These are phyloP conservation scores for Isabelozyma pseudorhagii DNA, from an alignment of 805 yeast species.

Conservation along the genomic window DNA sequence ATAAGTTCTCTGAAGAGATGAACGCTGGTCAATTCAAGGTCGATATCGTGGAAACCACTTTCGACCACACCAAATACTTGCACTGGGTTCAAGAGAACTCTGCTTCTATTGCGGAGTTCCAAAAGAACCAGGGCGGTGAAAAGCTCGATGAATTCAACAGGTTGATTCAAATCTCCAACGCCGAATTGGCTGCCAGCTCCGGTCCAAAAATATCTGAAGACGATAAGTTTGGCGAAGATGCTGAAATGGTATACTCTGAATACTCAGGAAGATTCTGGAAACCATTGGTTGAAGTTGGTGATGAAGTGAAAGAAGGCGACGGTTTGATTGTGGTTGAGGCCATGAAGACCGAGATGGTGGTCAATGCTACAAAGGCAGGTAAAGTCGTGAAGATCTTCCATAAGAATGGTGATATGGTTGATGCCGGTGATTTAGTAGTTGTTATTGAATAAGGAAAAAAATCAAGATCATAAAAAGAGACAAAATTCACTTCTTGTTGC, in stretches of 20 bases:
- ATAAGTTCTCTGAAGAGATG: constrained; percentile 64
- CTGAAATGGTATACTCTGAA: constrained; percentile 86
- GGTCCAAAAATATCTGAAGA: constrained; percentile 40
- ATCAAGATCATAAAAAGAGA: background rate
- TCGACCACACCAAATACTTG: constrained; percentile 77
- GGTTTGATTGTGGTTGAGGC: constrained; percentile 91
- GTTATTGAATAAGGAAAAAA: constrained; percentile 49
- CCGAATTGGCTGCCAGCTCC: constrained; percentile 60
- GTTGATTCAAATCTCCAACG: constrained; percentile 76
- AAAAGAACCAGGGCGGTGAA: constrained; percentile 69
- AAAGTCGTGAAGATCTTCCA: constrained; percentile 72
- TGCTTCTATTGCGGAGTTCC: constrained; percentile 68
- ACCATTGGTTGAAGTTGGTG: constrained; percentile 77
- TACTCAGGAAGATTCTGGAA: constrained; percentile 98
- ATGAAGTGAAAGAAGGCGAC: constrained; percentile 67
- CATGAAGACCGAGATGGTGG: constrained; percentile 97
- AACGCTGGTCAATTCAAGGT: constrained; percentile 78
- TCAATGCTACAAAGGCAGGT: constrained; percentile 67
- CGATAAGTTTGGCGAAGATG: constrained; percentile 69
- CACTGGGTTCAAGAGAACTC: constrained; percentile 74
- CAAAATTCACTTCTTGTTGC: background rate
- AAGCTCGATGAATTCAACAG: constrained; percentile 82
- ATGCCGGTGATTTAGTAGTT: constrained; percentile 92
- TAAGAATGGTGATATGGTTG: constrained; percentile 92
- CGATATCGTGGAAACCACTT: constrained; percentile 70